Evolutionary conservation across 1,284 basidiomycete species (phyloP), one percentile per base, ranked within the genome.

Genomic region (Leccinum pachyderme): DNA sequence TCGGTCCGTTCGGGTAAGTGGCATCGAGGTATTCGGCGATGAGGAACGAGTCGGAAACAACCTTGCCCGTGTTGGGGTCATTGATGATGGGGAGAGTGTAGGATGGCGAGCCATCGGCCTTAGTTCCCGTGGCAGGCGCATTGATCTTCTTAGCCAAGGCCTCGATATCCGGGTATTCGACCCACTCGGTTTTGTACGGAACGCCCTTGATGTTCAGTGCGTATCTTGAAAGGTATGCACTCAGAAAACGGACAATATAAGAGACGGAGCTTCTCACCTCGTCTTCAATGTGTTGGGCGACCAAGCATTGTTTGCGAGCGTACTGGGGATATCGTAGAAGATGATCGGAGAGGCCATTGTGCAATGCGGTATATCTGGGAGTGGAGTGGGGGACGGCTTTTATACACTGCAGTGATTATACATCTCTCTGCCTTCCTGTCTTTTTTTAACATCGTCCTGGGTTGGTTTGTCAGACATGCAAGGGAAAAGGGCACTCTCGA

Each of bases 71-170:
- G 49, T 64, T 59, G 15, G 67, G 64, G 55, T 76, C 73, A 22
- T 61, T 55, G 50, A 78, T 73, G 47, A 73, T 67, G 50, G 75
- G 76, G 25, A 75, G 56, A 11, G 76, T 77, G 61, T 76, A 76
- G 9, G 35, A 27, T 5, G 67, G 68, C 33, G 29, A 54, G 28
- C 74, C 74, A 11, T 68, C 63, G 9, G 18, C 49, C n/a, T 60
- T 61, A 35, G 51, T 58, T 24, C 57, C 51, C 6, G 67, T 71
- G 37, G 75, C 48, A 8, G 61, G 58, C 6, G 70, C 73, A 2
- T 68, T 66, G 28, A 77, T 62, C 47, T 59, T 60, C 33, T 65
- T 62, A 24, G 70, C 65, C 15, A 67, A 57, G 3, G 62, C 46
- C 25, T 67, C 70, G 33, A 78, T 72, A 59, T 76, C 72, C 9